A percentile compares a stretch with the other conserved stretches of the same genome.
Conservation (phyloP, 192 early-diverging fungal genomes). For the Coemansia sp. region DNA sequence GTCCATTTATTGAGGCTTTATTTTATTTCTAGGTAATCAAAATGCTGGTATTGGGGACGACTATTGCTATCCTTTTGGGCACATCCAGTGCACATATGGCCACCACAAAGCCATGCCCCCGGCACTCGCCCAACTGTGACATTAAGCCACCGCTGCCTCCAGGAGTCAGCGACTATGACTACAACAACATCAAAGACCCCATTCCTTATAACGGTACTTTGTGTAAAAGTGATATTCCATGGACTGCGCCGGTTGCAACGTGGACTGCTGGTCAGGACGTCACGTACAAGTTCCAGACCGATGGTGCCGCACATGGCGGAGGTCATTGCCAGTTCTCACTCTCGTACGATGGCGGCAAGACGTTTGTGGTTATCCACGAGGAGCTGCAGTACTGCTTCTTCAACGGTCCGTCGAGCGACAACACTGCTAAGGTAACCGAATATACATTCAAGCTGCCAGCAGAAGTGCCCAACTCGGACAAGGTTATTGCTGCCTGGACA, state of each 20-base stretch:
- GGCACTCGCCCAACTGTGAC: constrained; percentile 24
- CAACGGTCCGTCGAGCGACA: constrained; percentile 17
- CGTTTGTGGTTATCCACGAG: constrained; percentile 58
- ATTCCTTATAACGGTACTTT: background rate
- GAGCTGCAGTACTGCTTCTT: constrained; percentile 39
- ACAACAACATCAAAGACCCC: background rate
- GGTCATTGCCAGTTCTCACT: constrained; percentile 61
- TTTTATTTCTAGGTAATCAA: too few relatives aligned
- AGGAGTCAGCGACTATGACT: background rate
- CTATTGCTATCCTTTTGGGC: constrained; percentile 3
- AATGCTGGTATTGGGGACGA: too few relatives aligned
- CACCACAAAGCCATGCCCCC: constrained; percentile 30
- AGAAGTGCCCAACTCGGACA: constrained; percentile 53
- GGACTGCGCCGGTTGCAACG: constrained; percentile 19
- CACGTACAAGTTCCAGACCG: constrained; percentile 32
- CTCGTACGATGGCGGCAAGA: constrained; percentile 52
- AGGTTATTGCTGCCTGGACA: constrained; percentile 58
- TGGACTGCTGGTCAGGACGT: constrained; percentile 41
- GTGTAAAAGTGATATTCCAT: background rate
- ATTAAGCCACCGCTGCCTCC: background rate
- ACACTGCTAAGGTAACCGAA: constrained; percentile 11
- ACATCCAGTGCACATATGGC: constrained; percentile 20
- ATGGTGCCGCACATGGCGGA: constrained; percentile 44
- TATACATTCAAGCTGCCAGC: constrained; percentile 58
- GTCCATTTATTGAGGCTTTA: too few relatives aligned